phyloP scores from a whole-genome alignment of 768 basidiomycete species.

The Obba rivulosa region DNA sequence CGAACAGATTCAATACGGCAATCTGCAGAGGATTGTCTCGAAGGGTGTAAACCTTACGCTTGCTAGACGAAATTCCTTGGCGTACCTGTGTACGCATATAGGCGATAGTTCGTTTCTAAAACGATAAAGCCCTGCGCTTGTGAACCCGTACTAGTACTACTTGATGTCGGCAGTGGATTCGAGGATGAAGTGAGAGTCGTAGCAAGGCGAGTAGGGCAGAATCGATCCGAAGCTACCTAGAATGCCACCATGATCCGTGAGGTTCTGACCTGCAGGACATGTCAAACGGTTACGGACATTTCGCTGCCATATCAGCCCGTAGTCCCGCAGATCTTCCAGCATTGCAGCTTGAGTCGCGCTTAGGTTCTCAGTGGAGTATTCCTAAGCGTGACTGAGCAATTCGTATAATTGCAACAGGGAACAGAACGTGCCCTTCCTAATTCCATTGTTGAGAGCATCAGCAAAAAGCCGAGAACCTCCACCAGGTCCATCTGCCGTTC shows the following conservation, averaged over 20 bases:
- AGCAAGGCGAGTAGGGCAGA: conserved; percentile 91
- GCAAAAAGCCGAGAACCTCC: conserved; percentile 88
- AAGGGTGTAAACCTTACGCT: too few relatives aligned
- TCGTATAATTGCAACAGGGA: not conserved
- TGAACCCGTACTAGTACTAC: conserved; percentile 46
- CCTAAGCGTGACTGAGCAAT: conserved; percentile 38
- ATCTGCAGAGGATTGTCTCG: conserved; percentile 94
- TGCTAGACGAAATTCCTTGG: conserved; percentile 1
- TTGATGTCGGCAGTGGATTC: conserved; percentile 66
- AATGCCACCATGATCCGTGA: not conserved
- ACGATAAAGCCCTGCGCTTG: conserved; percentile 87
- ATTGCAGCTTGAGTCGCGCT: conserved; percentile 79
- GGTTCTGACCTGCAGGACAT: not conserved
- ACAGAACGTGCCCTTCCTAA: conserved; percentile 66
- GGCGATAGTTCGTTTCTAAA: conserved; percentile 95
- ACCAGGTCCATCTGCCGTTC: conserved; percentile 89
- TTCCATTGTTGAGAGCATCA: conserved; percentile 97
- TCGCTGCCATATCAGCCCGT: conserved; percentile 89
- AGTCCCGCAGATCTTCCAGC: conserved; percentile 89
- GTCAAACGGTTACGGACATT: conserved; percentile 38
- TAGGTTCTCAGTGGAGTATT: conserved; percentile 82
- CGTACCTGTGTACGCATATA: conserved; percentile 95
- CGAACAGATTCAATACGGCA: conserved; percentile 91
- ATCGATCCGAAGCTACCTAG: conserved; percentile 69
- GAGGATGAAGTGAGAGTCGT: conserved; percentile 92